phyloP scores from a whole-genome alignment of 768 basidiomycete genomes.

The Cystofilobasidium ferigula region DNA sequence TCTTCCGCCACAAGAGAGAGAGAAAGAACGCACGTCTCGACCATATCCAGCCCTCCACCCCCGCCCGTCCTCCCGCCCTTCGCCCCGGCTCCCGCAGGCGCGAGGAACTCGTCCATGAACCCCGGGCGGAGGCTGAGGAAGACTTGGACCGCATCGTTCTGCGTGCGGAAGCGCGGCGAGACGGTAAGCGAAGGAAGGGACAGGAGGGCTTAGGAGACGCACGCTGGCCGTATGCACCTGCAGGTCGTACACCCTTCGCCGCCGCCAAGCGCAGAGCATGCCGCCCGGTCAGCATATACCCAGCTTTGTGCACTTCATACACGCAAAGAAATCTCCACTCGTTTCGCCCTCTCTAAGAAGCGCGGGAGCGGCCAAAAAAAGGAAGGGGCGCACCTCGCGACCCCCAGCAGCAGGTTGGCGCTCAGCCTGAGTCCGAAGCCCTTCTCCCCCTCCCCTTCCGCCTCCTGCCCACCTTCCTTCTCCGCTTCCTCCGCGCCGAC shows the following conservation, averaged over 20 bases:
- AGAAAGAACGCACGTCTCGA: neutral
- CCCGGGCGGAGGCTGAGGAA: slow-evolving; percentile 19
- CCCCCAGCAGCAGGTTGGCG: slow-evolving; percentile 20
- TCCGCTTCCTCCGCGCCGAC: neutral
- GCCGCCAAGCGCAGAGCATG: too few relatives aligned
- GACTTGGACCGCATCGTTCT: slow-evolving; percentile 20
- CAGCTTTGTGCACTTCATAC: too few relatives aligned
- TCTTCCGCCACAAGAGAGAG: neutral
- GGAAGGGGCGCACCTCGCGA: slow-evolving; percentile 6
- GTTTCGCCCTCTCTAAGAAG: too few relatives aligned
- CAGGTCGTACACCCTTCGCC: slow-evolving; percentile 23
- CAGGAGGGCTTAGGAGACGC: neutral
- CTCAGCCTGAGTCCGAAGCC: slow-evolving; percentile 16
- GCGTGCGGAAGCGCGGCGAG: neutral
- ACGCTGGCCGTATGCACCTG: slow-evolving; percentile 14
- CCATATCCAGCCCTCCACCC: neutral
- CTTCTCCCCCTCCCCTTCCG: neutral
- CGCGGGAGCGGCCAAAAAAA: neutral
- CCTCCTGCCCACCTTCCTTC: slow-evolving; percentile 1
- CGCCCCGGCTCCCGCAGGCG: neutral
- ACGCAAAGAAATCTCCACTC: neutral
- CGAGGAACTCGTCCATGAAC: slow-evolving; percentile 4
- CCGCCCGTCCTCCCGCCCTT: neutral
- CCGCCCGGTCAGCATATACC: too few relatives aligned
- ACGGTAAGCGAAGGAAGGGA: neutral